Evolutionary conservation across 2,329 filamentous ascomycete genomes (phyloP).

Genomic region (Cyclaneusma minus): DNA sequence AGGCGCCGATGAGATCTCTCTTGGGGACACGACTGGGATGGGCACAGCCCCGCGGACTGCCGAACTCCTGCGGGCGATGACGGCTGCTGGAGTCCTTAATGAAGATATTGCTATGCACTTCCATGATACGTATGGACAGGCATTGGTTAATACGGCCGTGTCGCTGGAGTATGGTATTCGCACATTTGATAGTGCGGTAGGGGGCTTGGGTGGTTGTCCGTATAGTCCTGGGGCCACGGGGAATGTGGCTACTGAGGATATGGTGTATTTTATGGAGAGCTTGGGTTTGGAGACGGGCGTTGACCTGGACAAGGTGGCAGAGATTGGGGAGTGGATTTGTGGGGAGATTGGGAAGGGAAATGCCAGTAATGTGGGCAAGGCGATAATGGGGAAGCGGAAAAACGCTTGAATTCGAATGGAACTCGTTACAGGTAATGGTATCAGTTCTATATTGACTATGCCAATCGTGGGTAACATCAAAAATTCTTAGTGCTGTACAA

Average conservation of each 20-base stretch:
- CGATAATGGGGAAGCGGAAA: constrained; percentile 35
- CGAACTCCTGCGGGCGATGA: constrained; percentile 47
- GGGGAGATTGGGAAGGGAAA: constrained; percentile 44
- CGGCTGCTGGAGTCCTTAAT: constrained; percentile 49
- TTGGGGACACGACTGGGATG: constrained; percentile 85
- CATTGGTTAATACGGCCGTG: constrained; percentile 67
- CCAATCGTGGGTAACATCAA: too few relatives aligned
- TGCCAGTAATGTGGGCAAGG: constrained; percentile 52
- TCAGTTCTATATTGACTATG: too few relatives aligned
- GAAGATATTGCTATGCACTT: constrained; percentile 71
- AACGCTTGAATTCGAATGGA: too few relatives aligned
- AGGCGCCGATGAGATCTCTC: constrained; percentile 79
- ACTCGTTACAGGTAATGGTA: too few relatives aligned
- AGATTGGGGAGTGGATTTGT: constrained; percentile 61
- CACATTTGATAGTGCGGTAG: constrained; percentile 67
- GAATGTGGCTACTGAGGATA: constrained; percentile 72
- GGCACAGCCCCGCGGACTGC: constrained; percentile 61
- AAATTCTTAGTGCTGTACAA: too few relatives aligned
- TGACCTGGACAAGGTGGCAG: constrained; percentile 47
- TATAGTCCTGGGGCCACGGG: constrained; percentile 77
- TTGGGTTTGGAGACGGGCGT: constrained; percentile 63
- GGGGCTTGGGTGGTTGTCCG: constrained; percentile 69
- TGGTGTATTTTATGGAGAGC: constrained; percentile 65
- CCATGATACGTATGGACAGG: constrained; percentile 79
- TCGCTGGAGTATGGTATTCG: constrained; percentile 63